Evolutionary conservation across 2,329 filamentous ascomycete species (phyloP).

Genomic region (Aspergillus sp.): DNA sequence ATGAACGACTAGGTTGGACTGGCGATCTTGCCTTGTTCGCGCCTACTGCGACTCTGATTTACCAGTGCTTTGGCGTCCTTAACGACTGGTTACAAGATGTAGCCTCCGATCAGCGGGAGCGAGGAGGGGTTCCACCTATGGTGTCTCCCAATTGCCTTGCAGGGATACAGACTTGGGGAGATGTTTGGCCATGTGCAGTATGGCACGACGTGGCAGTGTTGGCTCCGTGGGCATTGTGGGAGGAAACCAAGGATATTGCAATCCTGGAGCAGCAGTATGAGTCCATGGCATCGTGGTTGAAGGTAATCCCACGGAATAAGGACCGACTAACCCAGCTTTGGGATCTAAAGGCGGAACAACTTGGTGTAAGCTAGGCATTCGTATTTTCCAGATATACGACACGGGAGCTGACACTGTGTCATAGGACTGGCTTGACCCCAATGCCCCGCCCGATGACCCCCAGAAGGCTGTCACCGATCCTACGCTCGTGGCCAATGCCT

Average conservation of each 20-base stretch:
- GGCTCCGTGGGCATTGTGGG: constrained; percentile 42
- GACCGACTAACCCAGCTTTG: constrained; percentile 32
- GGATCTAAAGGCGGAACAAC: constrained; percentile 38
- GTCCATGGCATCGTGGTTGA: constrained; percentile 31
- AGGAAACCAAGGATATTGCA: constrained; percentile 36
- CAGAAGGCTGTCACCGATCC: constrained; percentile 37
- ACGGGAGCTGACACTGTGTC: neutral
- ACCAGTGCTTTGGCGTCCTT: constrained; percentile 57
- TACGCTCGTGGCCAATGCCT: constrained; percentile 44
- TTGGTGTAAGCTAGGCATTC: constrained; percentile 29
- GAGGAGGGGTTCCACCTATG: constrained; percentile 34
- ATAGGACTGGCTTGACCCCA: constrained; percentile 47
- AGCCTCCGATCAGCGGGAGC: constrained; percentile 37
- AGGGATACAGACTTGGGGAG: constrained; percentile 5
- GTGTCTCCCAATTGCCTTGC: constrained; percentile 33
- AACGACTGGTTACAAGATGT: constrained; percentile 57
- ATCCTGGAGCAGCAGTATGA: constrained; percentile 41
- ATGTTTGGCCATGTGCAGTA: constrained; percentile 34
- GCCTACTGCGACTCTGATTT: constrained; percentile 58
- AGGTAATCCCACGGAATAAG: neutral
- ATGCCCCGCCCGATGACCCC: constrained; percentile 39
- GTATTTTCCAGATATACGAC: too few relatives aligned
- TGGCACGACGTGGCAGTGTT: constrained; percentile 47
- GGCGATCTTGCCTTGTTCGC: constrained; percentile 57
- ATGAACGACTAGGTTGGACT: constrained; percentile 61